Base-by-base conservation (phyloP, 2,329 filamentous ascomycete genomes). In the Esteya vermicola region DNA sequence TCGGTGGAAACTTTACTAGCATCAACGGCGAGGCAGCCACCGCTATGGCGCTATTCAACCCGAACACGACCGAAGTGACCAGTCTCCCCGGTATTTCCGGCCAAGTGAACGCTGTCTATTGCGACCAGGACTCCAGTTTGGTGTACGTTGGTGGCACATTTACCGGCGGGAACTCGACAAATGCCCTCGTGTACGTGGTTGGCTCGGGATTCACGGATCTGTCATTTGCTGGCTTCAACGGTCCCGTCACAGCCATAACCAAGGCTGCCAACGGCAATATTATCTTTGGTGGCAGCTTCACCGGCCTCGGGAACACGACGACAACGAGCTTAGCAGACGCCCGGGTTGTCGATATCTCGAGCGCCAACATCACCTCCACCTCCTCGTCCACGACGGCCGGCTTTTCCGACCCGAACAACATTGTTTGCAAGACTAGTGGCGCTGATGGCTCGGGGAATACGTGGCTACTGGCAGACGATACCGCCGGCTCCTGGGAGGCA, bases 1-100 rank as follows among this genome's bases (percentile, higher is more conserved):
- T 98, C 14, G 91, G 83, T 41, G 91, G 91, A 36, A 96, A 96
- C 63, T 98, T 98, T 56, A 96, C 91, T 25, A 93, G 85, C 57
- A 63, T 98, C 46, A 84, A 79, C 43, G 78, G 78, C 43, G 70
- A 80, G 42, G 64, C 83, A 53, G 85, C 86, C 3, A 77, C 77
- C 39, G 84, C 83, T 33, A 75, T 93, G 42, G 91, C 88, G 20
- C 57, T 93, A 35, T 86, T 88, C 61, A 75, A 95, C 55, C 75
- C 83, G 4, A 73, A 75, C 47, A 80, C 76, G 5, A 75, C 75
- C 33, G 59, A 71, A 28, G 68, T 95, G 37, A 81, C 75, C 2
- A 70, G 85, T n/a, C 61, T 95, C 30, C 61, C 74, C n/a, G 89
- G 88, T 34, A 66, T 98, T 18, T 75, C 77, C 39, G 93, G 91